Conservation (phyloP, 805 yeast genomes). For the Blastobotrys americana region DNA sequence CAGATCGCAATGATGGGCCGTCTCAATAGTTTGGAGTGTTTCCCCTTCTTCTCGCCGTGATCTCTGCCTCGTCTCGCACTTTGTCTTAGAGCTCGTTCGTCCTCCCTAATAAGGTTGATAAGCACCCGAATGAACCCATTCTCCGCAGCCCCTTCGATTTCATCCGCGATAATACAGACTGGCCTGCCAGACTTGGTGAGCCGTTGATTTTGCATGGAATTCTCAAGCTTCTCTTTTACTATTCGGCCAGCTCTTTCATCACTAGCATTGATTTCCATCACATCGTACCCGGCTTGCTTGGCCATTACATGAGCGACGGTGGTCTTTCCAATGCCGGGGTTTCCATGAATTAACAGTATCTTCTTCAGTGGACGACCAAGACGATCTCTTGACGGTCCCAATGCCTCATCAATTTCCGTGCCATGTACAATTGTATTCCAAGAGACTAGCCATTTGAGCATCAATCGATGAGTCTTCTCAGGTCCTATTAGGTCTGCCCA, state of each 20-base stretch:
- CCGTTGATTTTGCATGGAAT: conserved; percentile 58
- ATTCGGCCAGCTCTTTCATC: conserved; percentile 61
- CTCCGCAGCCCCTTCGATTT: conserved; percentile 76
- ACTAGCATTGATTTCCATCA: conserved; percentile 81
- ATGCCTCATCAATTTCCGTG: conserved; percentile 28
- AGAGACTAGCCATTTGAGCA: conserved; percentile 56
- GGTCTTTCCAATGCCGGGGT: conserved; percentile 92
- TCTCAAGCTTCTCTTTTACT: conserved; percentile 48
- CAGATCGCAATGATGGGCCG: conserved; percentile 92
- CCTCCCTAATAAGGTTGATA: conserved; percentile 53
- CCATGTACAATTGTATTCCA: conserved; percentile 59
- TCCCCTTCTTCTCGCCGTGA: conserved; percentile 30
- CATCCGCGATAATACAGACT: conserved; percentile 79
- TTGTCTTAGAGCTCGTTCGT: conserved; percentile 43
- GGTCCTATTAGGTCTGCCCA: conserved; percentile 65
- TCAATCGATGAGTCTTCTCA: conserved; percentile 52
- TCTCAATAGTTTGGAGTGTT: conserved; percentile 39
- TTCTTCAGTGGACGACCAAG: conserved; percentile 53
- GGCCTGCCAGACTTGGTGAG: conserved; percentile 57
- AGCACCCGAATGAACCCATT: conserved; percentile 46
- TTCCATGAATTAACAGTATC: conserved; percentile 75
- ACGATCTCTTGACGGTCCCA: conserved; percentile 36
- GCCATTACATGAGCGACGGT: conserved; percentile 81
- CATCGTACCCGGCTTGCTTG: conserved; percentile 68
- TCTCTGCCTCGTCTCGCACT: conserved; percentile 19